Base-by-base conservation (phyloP, 306 rosid genomes). In the Dryas alaskensis region DNA sequence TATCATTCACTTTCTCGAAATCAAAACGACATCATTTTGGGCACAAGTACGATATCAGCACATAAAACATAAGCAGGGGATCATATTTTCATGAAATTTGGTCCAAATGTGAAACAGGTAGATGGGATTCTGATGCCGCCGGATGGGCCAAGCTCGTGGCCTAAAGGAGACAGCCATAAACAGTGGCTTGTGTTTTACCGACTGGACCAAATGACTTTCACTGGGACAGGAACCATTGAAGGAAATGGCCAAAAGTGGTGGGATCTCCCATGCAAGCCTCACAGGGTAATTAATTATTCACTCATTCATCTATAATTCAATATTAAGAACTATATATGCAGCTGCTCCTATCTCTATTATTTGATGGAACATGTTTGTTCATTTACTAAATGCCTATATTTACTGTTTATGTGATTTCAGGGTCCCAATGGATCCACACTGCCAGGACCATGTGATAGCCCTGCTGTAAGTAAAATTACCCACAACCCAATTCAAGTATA, bases 181-280 rank as follows among this genome's bases (percentile, higher is more conserved):
- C 96, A 92, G 70, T 95, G 99, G 99, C 98, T 95, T 8, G 96
- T 95, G 79, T 95, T 95, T 75, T 92, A 95, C 80, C 44, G 73
- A 79, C 84, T 92, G 14, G 89, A 89, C 87, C 90, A 84, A 11
- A 87, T 95, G 90, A 90, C 88, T 60, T 78, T 95, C 65, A 92
- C 80, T 37, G 99, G 99, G 14, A 87, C 74, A n/a, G 99, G 99
- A 79, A 92, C 79, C 69, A 86, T 95, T 54, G 93, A 95, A 87
- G 99, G 99, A 60, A 95, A 91, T 62, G 99, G 99, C 4, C 96
- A 88, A 57, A 82, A 88, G 52, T 95, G 99, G 98, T 95, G 99
- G 99, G 96, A 87, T 10, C 89, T 95, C 58, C 97, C 99, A 40
- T 95, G 99, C 87, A 95, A 95, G 78, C 99, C 99, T 79, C 99